Evolutionary conservation across 495 filamentous ascomycete species (phyloP).

Genomic region (Hypoxylon intermedium): DNA sequence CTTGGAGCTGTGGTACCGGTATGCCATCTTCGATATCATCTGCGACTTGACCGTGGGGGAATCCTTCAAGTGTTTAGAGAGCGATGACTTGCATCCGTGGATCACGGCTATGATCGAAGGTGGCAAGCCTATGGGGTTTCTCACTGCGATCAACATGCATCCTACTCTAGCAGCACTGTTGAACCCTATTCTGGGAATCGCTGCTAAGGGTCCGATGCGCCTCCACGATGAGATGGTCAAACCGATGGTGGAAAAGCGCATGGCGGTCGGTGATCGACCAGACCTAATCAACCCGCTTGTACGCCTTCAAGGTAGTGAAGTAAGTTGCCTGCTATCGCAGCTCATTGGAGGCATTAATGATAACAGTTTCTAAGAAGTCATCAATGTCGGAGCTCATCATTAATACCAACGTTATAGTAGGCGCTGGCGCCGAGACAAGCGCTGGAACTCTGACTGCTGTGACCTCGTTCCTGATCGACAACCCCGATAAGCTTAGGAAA

Average conservation of each 20-base stretch:
- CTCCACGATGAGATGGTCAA: conserved; percentile 25
- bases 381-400: conserved; percentile 41
- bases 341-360: conserved; percentile 50
- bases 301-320: conserved; percentile 46
- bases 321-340: conserved; percentile 43
- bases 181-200: conserved; percentile 7
- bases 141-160: conserved; percentile 26
- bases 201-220: conserved; percentile 11
- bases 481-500: conserved; percentile 43
- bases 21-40: conserved; percentile 60
- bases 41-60: conserved; percentile 61
- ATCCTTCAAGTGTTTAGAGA: conserved; percentile 54
- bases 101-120: conserved; percentile 44
- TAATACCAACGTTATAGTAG: conserved; percentile 43
- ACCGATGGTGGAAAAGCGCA: conserved; percentile 29
- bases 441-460: conserved; percentile 56
- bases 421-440: conserved; percentile 59
- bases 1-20: conserved; percentile 55
- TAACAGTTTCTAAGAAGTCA: conserved; percentile 13
- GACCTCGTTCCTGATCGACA: conserved; percentile 50
- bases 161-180: conserved; percentile 11
- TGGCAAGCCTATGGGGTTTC: conserved; percentile 19
- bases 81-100: conserved; percentile 50
- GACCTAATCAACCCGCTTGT: conserved; percentile 56
- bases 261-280: conserved; percentile 30